Base-by-base conservation (phyloP, 2,329 filamentous ascomycete genomes). In the Myriosclerotinia scirpicola region DNA sequence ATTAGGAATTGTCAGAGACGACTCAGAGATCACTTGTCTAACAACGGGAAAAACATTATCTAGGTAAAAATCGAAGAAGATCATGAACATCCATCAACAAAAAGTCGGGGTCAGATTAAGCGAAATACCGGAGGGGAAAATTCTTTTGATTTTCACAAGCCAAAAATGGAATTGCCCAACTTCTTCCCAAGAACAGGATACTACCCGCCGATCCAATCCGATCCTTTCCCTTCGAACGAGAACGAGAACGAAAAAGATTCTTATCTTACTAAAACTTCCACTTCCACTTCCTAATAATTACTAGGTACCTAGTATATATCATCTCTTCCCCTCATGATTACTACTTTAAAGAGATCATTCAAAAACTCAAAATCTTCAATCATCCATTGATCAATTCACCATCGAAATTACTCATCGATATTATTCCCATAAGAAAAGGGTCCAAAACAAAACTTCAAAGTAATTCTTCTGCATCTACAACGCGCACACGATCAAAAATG, bases 401-500 rank as follows among this genome's bases (percentile, higher is more conserved):
- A n/a, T n/a, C n/a, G n/a, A n/a, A n/a, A 55, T 6, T 38, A 15
- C 7, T 46, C 26, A 6, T 64, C 42, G 4, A 22, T 44, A 38
- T 54, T 36, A 11, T 14, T 42, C 40, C 12, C n/a, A 6, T 22
- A 52, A 53, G 15, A 36, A 15, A 54, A 66, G 50, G 38, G 55
- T 46, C 59, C 55, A 54, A 48, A 26, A 34, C 61, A n/a, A n/a
- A n/a, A n/a, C n/a, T n/a, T n/a, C n/a, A 42, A 14, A 42, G 12
- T 55, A 64, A 4, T 48, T 44, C 52, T 42, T 42, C 54, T 20
- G 26, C 55, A n/a, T n/a, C n/a, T n/a, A n/a, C 52, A n/a, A 34
- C 20, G 22, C 30, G 64, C 71, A 73, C 73, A 73, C 73, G 71
- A 73, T 64, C 70, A 70, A 81, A 68, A 63, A 98, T 99, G 95